These are phyloP conservation scores for Talaromyces atroroseus DNA, from an alignment of 2,329 filamentous ascomycete genomes.

Conservation along the genomic window DNA sequence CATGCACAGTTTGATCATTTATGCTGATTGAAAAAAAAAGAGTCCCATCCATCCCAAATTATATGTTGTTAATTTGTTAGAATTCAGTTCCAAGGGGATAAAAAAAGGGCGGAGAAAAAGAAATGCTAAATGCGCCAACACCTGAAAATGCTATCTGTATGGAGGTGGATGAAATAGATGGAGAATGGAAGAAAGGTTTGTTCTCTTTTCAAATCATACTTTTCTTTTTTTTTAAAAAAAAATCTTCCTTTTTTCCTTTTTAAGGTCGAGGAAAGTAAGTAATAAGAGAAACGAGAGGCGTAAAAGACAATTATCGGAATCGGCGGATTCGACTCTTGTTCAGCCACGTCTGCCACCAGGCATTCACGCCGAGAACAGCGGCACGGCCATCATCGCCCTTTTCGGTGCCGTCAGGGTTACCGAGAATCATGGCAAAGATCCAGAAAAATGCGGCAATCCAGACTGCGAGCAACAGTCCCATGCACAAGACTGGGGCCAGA, in stretches of 20 bases:
- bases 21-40: neutral
- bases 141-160: constrained; percentile 2
- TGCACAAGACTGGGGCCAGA: constrained; percentile 51
- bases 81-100: too few species aligned
- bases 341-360: constrained; percentile 59
- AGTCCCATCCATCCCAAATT: neutral
- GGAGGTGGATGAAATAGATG: neutral
- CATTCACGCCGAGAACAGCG: constrained; percentile 53
- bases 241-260: too few species aligned
- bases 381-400: constrained; percentile 57
- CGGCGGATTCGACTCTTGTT: constrained; percentile 22
- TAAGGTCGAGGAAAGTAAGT: too few species aligned
- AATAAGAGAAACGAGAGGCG: too few species aligned
- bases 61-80: neutral
- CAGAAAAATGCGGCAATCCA: constrained; percentile 60
- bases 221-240: too few species aligned
- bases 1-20: neutral
- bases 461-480: constrained; percentile 51
- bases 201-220: too few species aligned
- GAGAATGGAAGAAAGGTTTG: neutral
- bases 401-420: constrained; percentile 57
- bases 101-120: neutral
- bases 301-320: too few species aligned
- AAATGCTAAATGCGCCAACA: neutral
- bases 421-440: constrained; percentile 56